Evolutionary conservation across 257 asterid species (phyloP), one percentile per base, ranked within the genome.

Genomic region (Primulina huaijiensis): DNA sequence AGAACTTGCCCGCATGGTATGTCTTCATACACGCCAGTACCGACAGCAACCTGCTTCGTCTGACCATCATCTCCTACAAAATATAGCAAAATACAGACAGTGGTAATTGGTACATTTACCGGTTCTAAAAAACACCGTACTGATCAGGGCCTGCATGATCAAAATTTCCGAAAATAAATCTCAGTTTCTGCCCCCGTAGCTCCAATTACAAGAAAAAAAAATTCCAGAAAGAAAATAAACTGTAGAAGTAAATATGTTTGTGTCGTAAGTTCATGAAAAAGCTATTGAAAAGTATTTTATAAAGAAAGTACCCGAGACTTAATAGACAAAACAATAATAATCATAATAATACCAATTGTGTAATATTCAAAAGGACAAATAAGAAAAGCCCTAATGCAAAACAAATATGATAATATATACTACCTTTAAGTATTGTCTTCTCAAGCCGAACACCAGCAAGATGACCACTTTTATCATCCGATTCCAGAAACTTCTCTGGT

Each of bases 381-480:
- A 14, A 40, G 52, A 40, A 40, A 40, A 40, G 17, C 46, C 46
- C 46, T 8, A 0, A 17, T 8, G 56, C 20, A 60, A 59, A 62
- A 75, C 11, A 68, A 50, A 43, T 43, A 11, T 43, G n/a, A 14
- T 12, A 43, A 43, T 3, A 43, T 11, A 11, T 12, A 43, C 66
- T 79, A 89, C 96, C 98, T 85, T 60, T 72, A 68, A 93, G 84
- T 67, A 75, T 69, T 38, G 99, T 90, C 84, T 76, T 88, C 88
- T 93, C 99, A 71, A 93, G 77, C 46, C 73, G 84, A 75, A 90
- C 83, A 65, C 94, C 85, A 81, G 83, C 82, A 75, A 87, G 83
- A 75, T 80, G 87, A 67, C 90, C 89, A 35, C 72, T 76, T 69
- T 68, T 75, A 50, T 67, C 71, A 69, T 78, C 82, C 6, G 88